A percentile compares a stretch with the other conserved stretches of the same genome.
Evolutionary conservation across 2,329 filamentous ascomycete genomes (phyloP).

Genomic region (Nemania serpens): DNA sequence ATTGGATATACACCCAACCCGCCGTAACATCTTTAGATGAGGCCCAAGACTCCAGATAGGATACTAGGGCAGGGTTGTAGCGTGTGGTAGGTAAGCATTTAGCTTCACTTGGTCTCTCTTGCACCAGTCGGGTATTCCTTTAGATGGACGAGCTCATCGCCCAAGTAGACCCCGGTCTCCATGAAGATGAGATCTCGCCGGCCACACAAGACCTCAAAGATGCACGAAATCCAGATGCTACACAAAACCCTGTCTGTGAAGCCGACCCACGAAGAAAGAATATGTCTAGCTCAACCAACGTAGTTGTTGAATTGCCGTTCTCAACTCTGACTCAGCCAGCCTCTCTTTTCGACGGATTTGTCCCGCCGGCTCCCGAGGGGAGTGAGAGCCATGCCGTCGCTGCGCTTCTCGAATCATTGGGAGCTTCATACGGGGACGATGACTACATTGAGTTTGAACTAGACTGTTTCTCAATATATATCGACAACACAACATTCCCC

Average conservation of each 20-base stretch:
- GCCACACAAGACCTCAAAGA: background rate
- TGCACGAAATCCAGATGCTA: too few species aligned
- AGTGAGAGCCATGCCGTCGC: constrained; percentile 43
- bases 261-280: background rate
- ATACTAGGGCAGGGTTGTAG: background rate
- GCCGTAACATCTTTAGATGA: too few species aligned
- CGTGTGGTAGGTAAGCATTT: background rate
- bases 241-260: too few species aligned
- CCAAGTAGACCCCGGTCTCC: too few species aligned
- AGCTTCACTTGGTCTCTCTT: background rate
- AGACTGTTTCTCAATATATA: constrained; percentile 63
- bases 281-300: background rate
- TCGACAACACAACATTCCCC: constrained; percentile 43
- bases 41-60: background rate
- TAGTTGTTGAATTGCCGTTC: constrained; percentile 30
- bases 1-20: too few species aligned
- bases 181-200: too few species aligned
- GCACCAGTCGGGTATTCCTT: too few species aligned
- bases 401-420: constrained; percentile 34
- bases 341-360: constrained; percentile 39
- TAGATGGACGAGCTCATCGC: too few species aligned
- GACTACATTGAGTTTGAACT: constrained; percentile 56
- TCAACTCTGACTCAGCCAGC: constrained; percentile 34
- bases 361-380: constrained; percentile 30
- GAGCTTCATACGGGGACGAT: constrained; percentile 19